Evolutionary conservation across 225 moss, liverwort and hornwort genomes (phyloP).

Genomic region (Bryoerythrophyllum caledonicum): DNA sequence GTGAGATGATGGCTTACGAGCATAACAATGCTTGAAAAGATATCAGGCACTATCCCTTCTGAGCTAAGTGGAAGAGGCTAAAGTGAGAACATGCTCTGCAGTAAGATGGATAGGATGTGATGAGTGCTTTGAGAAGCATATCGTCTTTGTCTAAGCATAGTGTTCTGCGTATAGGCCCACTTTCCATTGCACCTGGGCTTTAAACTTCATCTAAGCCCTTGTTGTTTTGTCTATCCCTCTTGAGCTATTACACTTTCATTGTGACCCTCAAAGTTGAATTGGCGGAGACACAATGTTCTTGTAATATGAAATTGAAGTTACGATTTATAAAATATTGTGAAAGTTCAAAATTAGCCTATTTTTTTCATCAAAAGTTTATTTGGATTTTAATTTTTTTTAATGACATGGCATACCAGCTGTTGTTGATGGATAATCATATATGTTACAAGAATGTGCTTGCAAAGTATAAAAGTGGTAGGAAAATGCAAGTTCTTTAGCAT

Average conservation of each 20-base stretch:
- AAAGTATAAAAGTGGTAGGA: too few relatives aligned
- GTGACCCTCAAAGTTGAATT: not conserved
- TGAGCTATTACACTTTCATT: conserved; percentile 11
- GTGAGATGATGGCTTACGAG: not conserved
- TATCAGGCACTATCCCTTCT: conserved; percentile 26
- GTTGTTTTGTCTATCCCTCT: conserved; percentile 46
- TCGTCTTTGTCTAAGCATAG: not conserved
- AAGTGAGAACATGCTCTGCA: not conserved
- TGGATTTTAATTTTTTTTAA: not conserved
- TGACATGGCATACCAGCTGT: not conserved
- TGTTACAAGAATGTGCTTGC: not conserved
- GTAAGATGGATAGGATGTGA: not conserved
- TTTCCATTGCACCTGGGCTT: conserved; percentile 7
- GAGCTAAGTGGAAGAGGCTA: conserved; percentile 12
- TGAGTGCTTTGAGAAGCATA: conserved; percentile 13
- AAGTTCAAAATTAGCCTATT: not conserved
- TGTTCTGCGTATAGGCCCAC: not conserved
- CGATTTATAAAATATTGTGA: not conserved
- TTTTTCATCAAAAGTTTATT: not conserved
- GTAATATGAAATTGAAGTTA: not conserved
- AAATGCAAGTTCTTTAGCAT: too few relatives aligned
- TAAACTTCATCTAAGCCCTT: conserved; percentile 8
- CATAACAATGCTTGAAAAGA: not conserved
- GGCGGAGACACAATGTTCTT: not conserved
- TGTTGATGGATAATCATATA: not conserved